Percentiles rank a stretch among this genome's conserved stretches.
These are phyloP conservation scores for barley (Hordeum vulgare) DNA, from an alignment of 176 grass and related monocot species.

Conservation along the genomic window DNA sequence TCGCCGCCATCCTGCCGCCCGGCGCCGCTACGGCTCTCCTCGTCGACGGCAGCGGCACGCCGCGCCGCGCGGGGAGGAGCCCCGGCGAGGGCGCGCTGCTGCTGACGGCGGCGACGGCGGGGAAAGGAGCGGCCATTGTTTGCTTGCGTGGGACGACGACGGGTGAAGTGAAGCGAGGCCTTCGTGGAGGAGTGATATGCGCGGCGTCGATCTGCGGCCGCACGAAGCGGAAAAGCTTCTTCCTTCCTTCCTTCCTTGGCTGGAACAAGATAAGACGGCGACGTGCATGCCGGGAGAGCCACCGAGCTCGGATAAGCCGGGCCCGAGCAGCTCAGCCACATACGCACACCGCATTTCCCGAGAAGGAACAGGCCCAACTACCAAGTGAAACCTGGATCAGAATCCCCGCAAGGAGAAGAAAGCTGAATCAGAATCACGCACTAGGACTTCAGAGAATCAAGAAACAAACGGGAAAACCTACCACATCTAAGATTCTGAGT, in stretches of 20 bases:
- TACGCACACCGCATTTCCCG: too few species aligned
- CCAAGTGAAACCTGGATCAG: too few species aligned
- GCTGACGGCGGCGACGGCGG: not conserved
- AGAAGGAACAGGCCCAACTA: too few species aligned
- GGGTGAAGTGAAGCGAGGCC: too few species aligned
- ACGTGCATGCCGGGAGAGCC: not conserved
- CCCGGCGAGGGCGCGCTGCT: not conserved
- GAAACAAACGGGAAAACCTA: too few species aligned
- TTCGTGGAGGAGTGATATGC: too few species aligned
- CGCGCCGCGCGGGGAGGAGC: not conserved
- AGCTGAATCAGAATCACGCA: too few species aligned
- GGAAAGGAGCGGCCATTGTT: not conserved
- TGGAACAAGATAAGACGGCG: not conserved
- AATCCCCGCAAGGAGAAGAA: too few species aligned
- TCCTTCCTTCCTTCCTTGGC: not conserved
- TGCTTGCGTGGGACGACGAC: accelerated
- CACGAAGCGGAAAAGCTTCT: not conserved
- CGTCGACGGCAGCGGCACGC: not conserved
- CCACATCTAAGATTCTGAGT: too few species aligned
- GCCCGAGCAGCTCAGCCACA: too few species aligned
- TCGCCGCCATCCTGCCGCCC: not conserved
- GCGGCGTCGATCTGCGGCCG: not conserved
- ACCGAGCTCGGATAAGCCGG: not conserved
- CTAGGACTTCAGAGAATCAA: too few species aligned
- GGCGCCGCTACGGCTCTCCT: not conserved